Base-by-base conservation (phyloP, 768 basidiomycete genomes). In the Botryobasidium botryosum region DNA sequence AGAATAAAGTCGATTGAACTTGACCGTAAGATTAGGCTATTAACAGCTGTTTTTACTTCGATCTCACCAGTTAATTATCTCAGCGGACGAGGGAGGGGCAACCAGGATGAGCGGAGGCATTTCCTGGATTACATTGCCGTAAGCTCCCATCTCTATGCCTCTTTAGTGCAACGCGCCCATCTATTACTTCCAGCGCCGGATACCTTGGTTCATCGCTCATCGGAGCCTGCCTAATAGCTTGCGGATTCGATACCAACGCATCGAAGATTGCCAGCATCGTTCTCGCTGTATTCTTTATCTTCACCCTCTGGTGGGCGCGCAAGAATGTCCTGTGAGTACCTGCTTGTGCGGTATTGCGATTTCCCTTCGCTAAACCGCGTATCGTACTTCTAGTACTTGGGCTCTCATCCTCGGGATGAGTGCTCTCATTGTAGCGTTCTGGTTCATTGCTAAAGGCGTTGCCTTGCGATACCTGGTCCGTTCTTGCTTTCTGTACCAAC, bases 71-170 rank as follows among this genome's bases (percentile, higher is more conserved):
- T 27, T 3, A 25, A 26, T 5, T 10, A 20, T 23, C 45, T 21
- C 55, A 86, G 79, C 84, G 35, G 84, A 87, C 53, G 88, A 90
- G 62, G 87, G 87, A 32, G 87, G 86, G 10, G 72, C 75, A 29
- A 91, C 87, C 4, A 65, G 68, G 28, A 90, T 91, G 87, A 76
- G 79, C 13, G 87, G 87, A 24, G 88, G 86, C 1, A 72, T 90
- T 33, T 64, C 71, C 6, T 28, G 5, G 20, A 6, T 13, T 23
- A 15, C 36, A 18, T 27, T 3, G 25, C n/a, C n/a, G n/a, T n/a
- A n/a, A n/a, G n/a, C n/a, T n/a, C n/a, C n/a, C n/a, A n/a, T n/a
- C n/a, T n/a, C n/a, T n/a, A n/a, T n/a, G n/a, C n/a, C n/a, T n/a
- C n/a, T n/a, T n/a, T n/a, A n/a, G n/a, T n/a, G n/a, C n/a, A n/a